Base-by-base conservation (phyloP, 2,329 filamentous ascomycete species). In the Paecilomyces fulvus region DNA sequence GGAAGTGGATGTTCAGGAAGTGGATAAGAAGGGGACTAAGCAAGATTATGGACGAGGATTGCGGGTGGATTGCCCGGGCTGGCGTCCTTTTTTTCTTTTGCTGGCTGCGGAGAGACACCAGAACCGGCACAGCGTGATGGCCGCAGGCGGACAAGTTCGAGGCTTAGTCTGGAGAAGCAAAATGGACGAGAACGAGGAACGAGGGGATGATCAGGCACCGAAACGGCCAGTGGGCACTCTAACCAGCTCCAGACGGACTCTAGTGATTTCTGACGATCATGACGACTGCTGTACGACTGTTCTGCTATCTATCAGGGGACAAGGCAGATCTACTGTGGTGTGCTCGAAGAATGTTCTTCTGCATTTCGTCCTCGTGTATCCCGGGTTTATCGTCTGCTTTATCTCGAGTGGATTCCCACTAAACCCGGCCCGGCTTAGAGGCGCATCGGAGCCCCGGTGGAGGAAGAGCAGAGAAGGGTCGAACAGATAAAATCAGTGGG, bases 341-440 rank as follows among this genome's bases (percentile, higher is more conserved):
- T 43, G 17, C n/a, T 43, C 6, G 14, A 12, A 20, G 4, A 14
- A 54, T 28, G 12, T 21, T 17, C 25, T 49, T 0, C 49, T 67
- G 3, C 61, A 64, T 49, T 64, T 66, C 49, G 65, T 67, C 23
- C 55, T 73, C 48, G 60, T 69, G 12, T 63, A 3, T 52, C 77
- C 77, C 3, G 74, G 37, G 14, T 43, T 20, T 43, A 43, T 43
- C 37, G 37, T n/a, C n/a, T 43, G 37, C 37, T 43, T 43, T 43
- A 43, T 43, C 37, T 43, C 37, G 37, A 3, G 37, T 43, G 37
- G 37, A 43, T 43, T n/a, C 37, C n/a, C 37, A 43, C 37, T 43
- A 43, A 8, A 17, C 37, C 48, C 48, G 48, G 9, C 21, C 20
- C 20, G 21, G 48, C 11, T 12, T 49, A 49, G 48, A 23, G 20